Evolutionary conservation across 2,329 filamentous ascomycete genomes (phyloP).

Genomic region (Botrytis cinerea): DNA sequence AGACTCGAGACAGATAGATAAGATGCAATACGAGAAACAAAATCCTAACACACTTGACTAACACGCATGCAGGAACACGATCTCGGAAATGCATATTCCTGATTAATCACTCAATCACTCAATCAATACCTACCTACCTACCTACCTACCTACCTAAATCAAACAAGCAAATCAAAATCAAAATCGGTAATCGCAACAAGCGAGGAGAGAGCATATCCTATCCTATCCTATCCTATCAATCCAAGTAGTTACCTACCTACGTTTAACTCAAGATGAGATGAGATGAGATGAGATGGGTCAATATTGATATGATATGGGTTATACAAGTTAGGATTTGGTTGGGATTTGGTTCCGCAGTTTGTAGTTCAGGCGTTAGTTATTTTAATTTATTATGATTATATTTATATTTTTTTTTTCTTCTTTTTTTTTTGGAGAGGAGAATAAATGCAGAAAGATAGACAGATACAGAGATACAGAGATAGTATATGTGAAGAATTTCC

Average conservation of each 20-base stretch:
- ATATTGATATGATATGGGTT: not conserved
- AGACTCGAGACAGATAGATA: not conserved
- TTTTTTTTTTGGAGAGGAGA: too few relatives aligned
- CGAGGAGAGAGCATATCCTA: not conserved
- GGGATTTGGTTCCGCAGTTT: not conserved
- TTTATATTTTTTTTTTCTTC: too few relatives aligned
- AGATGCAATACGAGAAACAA: not conserved
- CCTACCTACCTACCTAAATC: too few relatives aligned
- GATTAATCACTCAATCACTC: not conserved
- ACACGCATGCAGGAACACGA: conserved; percentile 58
- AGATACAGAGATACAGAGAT: not conserved
- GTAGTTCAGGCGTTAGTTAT: not conserved
- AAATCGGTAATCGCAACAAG: not conserved
- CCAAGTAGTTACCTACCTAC: not conserved
- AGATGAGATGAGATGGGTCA: not conserved
- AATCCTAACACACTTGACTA: not conserved
- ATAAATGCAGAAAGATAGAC: not conserved
- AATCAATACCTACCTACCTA: too few relatives aligned
- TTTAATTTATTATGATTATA: too few relatives aligned
- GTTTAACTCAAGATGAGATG: not conserved
- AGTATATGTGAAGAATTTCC: not conserved
- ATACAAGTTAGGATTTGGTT: not conserved
- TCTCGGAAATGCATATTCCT: conserved; percentile 61
- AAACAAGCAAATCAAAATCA: not conserved
- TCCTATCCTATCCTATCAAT: not conserved